These are phyloP conservation scores for Adansonia rubrostipa DNA, from an alignment of 441 rosid genomes.

Conservation along the genomic window DNA sequence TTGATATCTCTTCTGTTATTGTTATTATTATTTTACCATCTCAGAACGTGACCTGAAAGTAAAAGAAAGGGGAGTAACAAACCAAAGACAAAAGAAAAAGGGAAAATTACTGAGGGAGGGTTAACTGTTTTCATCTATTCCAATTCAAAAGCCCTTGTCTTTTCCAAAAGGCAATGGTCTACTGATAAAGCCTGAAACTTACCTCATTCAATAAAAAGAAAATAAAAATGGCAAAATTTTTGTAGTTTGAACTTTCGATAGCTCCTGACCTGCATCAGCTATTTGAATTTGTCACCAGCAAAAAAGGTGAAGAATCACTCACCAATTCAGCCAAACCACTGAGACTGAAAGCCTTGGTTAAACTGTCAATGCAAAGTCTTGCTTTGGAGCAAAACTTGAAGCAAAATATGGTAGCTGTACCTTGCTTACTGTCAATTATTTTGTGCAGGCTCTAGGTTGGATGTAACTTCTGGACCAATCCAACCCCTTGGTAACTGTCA, in stretches of 20 bases:
- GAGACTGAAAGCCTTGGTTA: not conserved
- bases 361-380: not conserved
- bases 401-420: not conserved
- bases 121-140: no score
- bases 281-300: not conserved
- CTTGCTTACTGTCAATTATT: not conserved
- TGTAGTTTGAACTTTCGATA: not conserved
- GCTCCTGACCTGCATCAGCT: not conserved
- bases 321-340: not conserved
- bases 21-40: not conserved
- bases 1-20: not conserved
- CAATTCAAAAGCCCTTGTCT: not conserved
- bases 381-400: not conserved
- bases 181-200: conserved; percentile 16
- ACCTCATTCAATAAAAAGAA: not conserved
- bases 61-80: conserved; percentile 21
- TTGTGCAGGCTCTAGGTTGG: not conserved
- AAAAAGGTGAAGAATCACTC: not conserved
- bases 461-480: conserved; percentile 23
- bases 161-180: not conserved
- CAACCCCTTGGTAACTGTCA: conserved; percentile 20
- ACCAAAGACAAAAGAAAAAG: not conserved
- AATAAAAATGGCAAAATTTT: not conserved
- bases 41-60: not conserved
- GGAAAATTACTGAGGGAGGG: not conserved